phyloP scores from a whole-genome alignment of 1,139 yeast species.

The Candida pseudoviswanathii region DNA sequence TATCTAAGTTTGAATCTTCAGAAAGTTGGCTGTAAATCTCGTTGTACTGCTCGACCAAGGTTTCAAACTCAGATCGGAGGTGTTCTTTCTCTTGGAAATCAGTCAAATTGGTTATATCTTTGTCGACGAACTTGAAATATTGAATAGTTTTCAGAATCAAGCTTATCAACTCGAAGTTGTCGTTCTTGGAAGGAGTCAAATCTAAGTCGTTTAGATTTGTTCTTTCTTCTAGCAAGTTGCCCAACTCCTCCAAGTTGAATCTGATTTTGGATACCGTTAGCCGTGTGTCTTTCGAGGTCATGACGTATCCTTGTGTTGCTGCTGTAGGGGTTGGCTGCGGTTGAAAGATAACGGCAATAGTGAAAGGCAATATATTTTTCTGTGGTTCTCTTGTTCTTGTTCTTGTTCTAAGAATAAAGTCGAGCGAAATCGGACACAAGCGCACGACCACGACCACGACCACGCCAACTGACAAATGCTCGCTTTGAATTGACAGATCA shows the following conservation, averaged over 20 bases:
- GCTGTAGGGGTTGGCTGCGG: no score
- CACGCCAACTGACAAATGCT: not conserved
- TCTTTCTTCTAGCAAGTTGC: constrained; percentile 52
- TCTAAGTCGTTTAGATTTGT: constrained; percentile 44
- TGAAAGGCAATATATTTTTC: not conserved
- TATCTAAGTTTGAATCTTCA: constrained; percentile 34
- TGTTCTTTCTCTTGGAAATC: constrained; percentile 8
- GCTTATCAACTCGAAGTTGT: constrained; percentile 53
- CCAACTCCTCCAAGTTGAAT: constrained; percentile 36
- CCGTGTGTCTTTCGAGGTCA: constrained; percentile 18
- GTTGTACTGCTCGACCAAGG: constrained; percentile 24
- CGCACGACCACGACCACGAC: not conserved
- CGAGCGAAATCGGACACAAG: not conserved
- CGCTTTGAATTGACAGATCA: no score
- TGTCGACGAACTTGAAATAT: constrained; percentile 32
- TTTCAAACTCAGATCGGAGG: constrained; percentile 19
- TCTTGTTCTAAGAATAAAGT: not conserved
- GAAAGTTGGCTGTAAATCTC: constrained; percentile 23
- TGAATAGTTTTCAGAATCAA: constrained; percentile 39
- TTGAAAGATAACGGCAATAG: not conserved
- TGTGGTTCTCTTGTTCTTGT: not conserved
- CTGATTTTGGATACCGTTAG: constrained; percentile 19
- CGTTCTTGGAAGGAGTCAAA: constrained; percentile 54
- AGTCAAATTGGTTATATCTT: constrained; percentile 27
- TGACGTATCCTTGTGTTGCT: not conserved